Conservation (phyloP, 768 basidiomycete species). For the Termitomyces sp. region DNA sequence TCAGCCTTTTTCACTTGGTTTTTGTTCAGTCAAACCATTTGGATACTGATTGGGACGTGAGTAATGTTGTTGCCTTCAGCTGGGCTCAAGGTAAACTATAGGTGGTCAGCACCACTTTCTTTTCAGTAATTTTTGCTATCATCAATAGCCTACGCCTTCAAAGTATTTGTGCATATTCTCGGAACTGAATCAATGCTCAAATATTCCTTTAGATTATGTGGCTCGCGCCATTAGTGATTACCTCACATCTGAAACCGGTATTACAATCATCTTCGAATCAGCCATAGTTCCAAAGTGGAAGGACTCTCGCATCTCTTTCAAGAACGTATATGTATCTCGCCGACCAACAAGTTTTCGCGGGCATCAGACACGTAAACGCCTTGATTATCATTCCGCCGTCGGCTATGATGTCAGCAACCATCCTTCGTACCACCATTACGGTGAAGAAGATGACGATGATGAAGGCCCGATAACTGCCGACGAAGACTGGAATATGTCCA, state of each 20-base stretch:
- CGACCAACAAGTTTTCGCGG: constrained; percentile 39
- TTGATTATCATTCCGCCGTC: constrained; percentile 51
- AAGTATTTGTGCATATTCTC: constrained; percentile 36
- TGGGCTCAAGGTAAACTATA: neutral
- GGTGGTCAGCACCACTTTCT: constrained; percentile 79
- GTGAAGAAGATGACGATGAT: constrained; percentile 57
- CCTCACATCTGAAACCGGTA: constrained; percentile 87
- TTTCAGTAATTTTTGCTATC: constrained; percentile 87
- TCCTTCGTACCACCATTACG: constrained; percentile 57
- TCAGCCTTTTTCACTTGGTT: constrained; percentile 97
- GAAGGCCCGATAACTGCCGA: constrained; percentile 19
- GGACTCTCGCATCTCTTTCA: constrained; percentile 92
- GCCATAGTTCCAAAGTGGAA: constrained; percentile 99
- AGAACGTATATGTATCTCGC: constrained; percentile 92
- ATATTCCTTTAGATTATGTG: constrained; percentile 55
- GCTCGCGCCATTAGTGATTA: constrained; percentile 89
- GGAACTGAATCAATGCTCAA: neutral
- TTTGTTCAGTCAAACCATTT: constrained; percentile 90
- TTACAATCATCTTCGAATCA: constrained; percentile 93
- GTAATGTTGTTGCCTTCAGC: constrained; percentile 22
- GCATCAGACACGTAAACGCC: constrained; percentile 14
- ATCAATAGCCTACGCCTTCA: constrained; percentile 84
- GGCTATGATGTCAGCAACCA: constrained; percentile 78
- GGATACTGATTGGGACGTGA: constrained; percentile 93
- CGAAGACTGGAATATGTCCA: constrained; percentile 72